Conservation (phyloP, 176 grass and related monocot species). For the Musa itinerans region DNA sequence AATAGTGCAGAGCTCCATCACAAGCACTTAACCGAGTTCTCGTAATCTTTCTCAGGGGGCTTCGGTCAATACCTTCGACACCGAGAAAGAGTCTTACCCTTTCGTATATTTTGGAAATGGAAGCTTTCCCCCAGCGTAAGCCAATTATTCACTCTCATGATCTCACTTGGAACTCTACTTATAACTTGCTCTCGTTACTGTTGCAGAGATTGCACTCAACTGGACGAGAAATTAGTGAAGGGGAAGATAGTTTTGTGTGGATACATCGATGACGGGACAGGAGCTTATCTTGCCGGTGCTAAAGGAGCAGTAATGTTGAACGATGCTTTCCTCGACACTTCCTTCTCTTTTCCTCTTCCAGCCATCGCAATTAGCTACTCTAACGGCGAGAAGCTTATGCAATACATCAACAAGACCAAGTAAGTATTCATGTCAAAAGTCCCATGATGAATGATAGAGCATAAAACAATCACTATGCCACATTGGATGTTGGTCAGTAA, state of each 20-base stretch:
- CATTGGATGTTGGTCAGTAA: constrained; percentile 23
- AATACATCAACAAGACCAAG: background rate
- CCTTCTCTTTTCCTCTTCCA: background rate
- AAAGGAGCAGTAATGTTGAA: background rate
- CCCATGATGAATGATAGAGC: no score
- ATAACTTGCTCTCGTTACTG: background rate
- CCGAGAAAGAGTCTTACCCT: constrained; percentile 2
- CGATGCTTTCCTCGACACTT: background rate
- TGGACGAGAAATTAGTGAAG: background rate
- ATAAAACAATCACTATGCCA: no score
- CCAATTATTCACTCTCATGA: no score
- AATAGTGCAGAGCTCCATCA: constrained; percentile 8
- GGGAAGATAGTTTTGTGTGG: constrained; percentile 10
- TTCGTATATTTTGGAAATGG: background rate
- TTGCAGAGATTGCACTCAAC: constrained; percentile 1
- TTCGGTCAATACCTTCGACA: constrained; percentile 7
- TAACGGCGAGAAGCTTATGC: background rate
- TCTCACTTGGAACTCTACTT: no score
- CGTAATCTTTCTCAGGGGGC: background rate
- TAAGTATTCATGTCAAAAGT: background rate
- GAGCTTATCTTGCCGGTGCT: background rate
- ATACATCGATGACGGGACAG: background rate
- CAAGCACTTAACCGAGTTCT: background rate
- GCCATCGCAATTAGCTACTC: background rate
- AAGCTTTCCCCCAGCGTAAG: background rate